phyloP scores from a whole-genome alignment of 1,284 basidiomycete genomes.

The Wallemia ichthyophaga region DNA sequence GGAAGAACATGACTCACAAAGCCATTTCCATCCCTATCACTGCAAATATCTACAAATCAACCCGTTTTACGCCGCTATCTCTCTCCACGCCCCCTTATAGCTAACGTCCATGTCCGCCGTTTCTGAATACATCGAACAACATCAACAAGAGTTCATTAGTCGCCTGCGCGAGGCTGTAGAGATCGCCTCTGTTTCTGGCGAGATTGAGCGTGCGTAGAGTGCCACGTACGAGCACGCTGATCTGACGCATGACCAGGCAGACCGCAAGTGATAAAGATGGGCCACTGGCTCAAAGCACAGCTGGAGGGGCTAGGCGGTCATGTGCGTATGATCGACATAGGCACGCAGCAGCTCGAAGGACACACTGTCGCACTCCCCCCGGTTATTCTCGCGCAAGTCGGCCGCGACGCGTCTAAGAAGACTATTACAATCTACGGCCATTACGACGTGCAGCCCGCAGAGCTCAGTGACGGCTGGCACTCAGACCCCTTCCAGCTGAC shows the following conservation, averaged over 20 bases:
- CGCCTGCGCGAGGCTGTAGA: constrained; percentile 54
- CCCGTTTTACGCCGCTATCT: too few species aligned
- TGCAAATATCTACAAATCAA: too few species aligned
- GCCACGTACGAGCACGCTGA: background rate
- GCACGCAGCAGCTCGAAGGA: constrained; percentile 55
- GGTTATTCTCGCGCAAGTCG: constrained; percentile 37
- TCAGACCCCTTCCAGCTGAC: constrained; percentile 67
- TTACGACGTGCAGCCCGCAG: constrained; percentile 17
- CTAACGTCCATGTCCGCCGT: background rate
- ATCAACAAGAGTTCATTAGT: constrained; percentile 41
- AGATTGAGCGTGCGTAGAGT: constrained; percentile 14
- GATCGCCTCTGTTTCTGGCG: constrained; percentile 29
- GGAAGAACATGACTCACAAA: too few species aligned
- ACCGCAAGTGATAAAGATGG: constrained; percentile 52
- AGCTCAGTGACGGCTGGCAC: constrained; percentile 43
- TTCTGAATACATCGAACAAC: constrained; percentile 29
- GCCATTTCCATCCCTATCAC: too few species aligned
- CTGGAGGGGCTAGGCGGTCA: constrained; percentile 42
- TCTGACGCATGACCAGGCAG: constrained; percentile 30
- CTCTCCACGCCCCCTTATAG: too few species aligned
- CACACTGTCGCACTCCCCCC: constrained; percentile 49
- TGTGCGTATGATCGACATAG: constrained; percentile 41
- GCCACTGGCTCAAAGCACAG: constrained; percentile 38
- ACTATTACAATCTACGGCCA: constrained; percentile 25
- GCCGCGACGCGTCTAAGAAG: constrained; percentile 16